phyloP scores from a whole-genome alignment of 495 filamentous ascomycete genomes.

The Neurospora sp. region DNA sequence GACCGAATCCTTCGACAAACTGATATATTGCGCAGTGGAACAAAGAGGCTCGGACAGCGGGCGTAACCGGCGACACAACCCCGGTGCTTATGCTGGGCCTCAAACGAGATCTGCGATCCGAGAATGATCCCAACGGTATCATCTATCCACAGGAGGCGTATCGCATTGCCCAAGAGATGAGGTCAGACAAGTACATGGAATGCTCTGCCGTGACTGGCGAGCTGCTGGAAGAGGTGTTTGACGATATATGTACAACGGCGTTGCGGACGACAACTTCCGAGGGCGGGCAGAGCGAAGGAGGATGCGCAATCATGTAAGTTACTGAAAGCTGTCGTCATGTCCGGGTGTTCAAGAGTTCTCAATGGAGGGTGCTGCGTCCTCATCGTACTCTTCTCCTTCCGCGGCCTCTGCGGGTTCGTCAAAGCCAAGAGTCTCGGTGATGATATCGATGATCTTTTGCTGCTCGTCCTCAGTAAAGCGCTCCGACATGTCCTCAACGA shows the following conservation, averaged over 20 bases:
- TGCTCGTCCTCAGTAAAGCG: conserved; percentile 35
- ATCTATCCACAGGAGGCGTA: conserved; percentile 69
- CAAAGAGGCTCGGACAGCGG: conserved; percentile 52
- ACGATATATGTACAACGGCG: conserved; percentile 67
- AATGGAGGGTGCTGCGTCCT: conserved; percentile 18
- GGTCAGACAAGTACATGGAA: conserved; percentile 82
- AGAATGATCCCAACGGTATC: conserved; percentile 52
- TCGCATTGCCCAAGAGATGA: conserved; percentile 66
- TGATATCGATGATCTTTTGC: conserved; percentile 30
- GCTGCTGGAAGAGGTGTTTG: conserved; percentile 57
- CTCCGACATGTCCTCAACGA: conserved; percentile 36
- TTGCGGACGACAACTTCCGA: conserved; percentile 44
- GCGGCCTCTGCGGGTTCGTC: conserved; percentile 14
- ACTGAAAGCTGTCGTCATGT: conserved; percentile 3
- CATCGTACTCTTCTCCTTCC: conserved; percentile 12
- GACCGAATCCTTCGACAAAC: conserved; percentile 2
- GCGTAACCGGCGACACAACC: conserved; percentile 46
- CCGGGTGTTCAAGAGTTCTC: conserved; percentile 16
- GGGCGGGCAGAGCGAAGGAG: conserved; percentile 35
- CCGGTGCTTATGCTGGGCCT: conserved; percentile 73
- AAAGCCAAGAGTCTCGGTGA: conserved; percentile 31
- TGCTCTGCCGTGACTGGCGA: conserved; percentile 87
- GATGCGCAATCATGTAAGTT: conserved; percentile 28
- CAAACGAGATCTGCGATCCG: conserved; percentile 66
- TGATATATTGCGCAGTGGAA: conserved; percentile 46